Base-by-base conservation (phyloP, 306 rosid genomes). In the Carpinus viminea region DNA sequence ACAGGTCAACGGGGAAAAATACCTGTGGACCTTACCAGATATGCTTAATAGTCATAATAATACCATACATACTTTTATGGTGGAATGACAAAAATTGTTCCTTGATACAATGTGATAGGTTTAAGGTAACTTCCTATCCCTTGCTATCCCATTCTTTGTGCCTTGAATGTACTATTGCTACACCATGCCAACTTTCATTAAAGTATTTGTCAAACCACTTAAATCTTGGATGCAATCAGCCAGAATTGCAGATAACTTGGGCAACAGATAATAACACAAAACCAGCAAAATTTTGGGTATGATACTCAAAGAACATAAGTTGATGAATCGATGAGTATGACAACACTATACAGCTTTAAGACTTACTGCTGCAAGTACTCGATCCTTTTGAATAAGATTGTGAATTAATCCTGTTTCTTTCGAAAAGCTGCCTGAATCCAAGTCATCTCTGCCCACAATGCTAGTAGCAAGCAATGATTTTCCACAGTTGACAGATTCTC, bases 401-500 rank as follows among this genome's bases (percentile, higher is more conserved):
- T 95, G 95, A 77, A 92, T 87, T 41, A 92, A 82, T 55, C 93
- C 95, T 31, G 91, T 74, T 61, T 92, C 98, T 90, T 87, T 95
- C 24, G 78, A 34, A 51, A 73, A 84, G 77, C 73, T 68, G 82
- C 79, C 79, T 12, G 86, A 75, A 75, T 92, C 96, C 70, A 79
- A 62, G 71, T 92, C 97, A 76, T 95, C 98, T 73, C 88, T 84
- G 72, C 91, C 88, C 71, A 87, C 75, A 64, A 92, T 85, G 82
- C 93, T 93, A 55, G 92, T 87, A 66, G 93, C 98, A 84, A 95
- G 97, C 89, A 95, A 83, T 78, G 92, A 85, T 84, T 95, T 95
- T 74, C 98, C 94, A 74, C 87, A 83, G 68, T 79, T 91, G 57
- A 95, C 91, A 74, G 96, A 90, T 83, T 91, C 98, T 18, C 96